Evolutionary conservation across 169 alveolate genomes (phyloP).

Genomic region (Cryptosporidium andersoni): DNA sequence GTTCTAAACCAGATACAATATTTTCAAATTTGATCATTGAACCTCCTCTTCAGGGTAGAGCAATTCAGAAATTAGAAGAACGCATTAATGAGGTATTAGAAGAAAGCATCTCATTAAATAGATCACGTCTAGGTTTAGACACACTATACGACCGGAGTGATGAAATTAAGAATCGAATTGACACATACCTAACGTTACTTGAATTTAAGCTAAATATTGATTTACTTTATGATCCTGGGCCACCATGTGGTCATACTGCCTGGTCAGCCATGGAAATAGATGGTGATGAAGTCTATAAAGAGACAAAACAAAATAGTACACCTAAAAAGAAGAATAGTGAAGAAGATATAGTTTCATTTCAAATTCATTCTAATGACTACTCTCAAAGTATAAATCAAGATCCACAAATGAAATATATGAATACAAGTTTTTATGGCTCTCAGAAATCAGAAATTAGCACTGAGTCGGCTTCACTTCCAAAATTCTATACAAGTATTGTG

Average conservation of each 20-base stretch:
- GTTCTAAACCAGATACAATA: constrained; percentile 55
- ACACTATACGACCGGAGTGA: constrained; percentile 60
- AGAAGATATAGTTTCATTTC: constrained; percentile 21
- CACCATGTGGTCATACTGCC: constrained; percentile 77
- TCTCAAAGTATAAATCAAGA: constrained; percentile 33
- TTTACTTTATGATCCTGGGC: constrained; percentile 80
- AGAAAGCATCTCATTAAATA: constrained; percentile 36
- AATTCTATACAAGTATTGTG: constrained; percentile 57
- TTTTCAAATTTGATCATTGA: constrained; percentile 51
- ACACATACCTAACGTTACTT: constrained; percentile 73
- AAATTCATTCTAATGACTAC: background rate
- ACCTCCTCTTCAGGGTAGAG: constrained; percentile 69
- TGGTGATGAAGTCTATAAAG: constrained; percentile 27
- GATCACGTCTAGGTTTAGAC: constrained; percentile 38
- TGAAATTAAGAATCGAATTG: constrained; percentile 74
- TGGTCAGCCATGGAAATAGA: constrained; percentile 76
- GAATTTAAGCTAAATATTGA: constrained; percentile 77
- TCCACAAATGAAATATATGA: constrained; percentile 48
- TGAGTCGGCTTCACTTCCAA: constrained; percentile 13
- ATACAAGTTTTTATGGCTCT: constrained; percentile 34
- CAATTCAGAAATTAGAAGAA: constrained; percentile 52
- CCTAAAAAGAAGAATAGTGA: constrained; percentile 42
- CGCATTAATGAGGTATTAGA: constrained; percentile 27
- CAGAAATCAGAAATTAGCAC: background rate
- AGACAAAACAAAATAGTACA: background rate